A percentile compares a stretch with the other conserved stretches of the same genome.
Evolutionary conservation across 2,329 filamentous ascomycete genomes (phyloP).

Genomic region (Tolypocladium paradoxum): DNA sequence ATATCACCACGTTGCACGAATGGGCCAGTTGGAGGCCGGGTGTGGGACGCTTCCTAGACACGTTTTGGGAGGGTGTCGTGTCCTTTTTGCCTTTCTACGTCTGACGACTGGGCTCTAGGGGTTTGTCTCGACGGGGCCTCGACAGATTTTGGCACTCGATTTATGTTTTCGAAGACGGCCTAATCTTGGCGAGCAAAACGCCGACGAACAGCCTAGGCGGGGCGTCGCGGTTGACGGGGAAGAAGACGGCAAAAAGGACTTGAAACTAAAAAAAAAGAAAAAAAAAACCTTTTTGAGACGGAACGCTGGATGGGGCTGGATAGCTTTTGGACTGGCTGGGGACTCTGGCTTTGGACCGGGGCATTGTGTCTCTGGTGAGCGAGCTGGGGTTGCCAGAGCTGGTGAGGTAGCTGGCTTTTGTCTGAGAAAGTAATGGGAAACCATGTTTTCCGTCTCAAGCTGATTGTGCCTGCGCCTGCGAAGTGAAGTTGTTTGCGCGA

Average conservation of each 20-base stretch:
- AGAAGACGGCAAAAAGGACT: slow-evolving; percentile 13
- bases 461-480: background rate
- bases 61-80: background rate
- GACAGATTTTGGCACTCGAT: background rate
- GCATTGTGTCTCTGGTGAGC: background rate
- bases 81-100: background rate
- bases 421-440: slow-evolving; percentile 4
- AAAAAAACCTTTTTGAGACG: slow-evolving; percentile 14
- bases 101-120: background rate
- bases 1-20: slow-evolving; percentile 20
- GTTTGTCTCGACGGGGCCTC: background rate
- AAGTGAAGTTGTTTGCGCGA: background rate
- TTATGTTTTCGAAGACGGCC: background rate
- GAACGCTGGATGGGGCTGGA: slow-evolving; percentile 7
- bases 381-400: slow-evolving; percentile 1
- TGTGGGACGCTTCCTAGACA: background rate
- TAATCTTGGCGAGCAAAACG: background rate
- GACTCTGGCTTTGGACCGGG: background rate
- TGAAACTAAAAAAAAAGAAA: slow-evolving; percentile 16
- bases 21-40: background rate
- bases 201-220: background rate
- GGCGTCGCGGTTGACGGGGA: background rate
- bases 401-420: slow-evolving; percentile 1
- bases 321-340: slow-evolving; percentile 7
- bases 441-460: slow-evolving; percentile 4